A percentile compares a stretch with the other conserved stretches of the same genome.
phyloP scores from a whole-genome alignment of 2,329 filamentous ascomycete genomes.

The Colletotrichum spaethianum region DNA sequence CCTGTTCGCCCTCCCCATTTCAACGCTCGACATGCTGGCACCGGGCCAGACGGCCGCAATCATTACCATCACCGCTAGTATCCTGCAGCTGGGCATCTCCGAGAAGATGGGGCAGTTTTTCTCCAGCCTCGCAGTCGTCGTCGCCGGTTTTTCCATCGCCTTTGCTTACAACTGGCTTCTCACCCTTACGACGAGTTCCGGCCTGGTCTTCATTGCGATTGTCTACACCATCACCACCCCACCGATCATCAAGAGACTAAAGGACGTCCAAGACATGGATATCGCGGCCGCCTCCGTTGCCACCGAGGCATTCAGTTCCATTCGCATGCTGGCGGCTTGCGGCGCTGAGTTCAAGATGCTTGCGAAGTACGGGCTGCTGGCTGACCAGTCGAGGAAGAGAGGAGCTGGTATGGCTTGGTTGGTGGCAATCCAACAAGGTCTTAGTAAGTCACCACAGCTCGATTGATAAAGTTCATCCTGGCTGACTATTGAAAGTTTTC shows the following conservation, averaged over 20 bases:
- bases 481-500: constrained; percentile 38
- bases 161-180: constrained; percentile 67
- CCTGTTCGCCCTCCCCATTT: constrained; percentile 64
- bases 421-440: constrained; percentile 45
- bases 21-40: constrained; percentile 63
- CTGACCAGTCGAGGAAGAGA: constrained; percentile 52
- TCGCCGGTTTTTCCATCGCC: constrained; percentile 64
- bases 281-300: constrained; percentile 54
- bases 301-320: constrained; percentile 56
- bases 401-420: constrained; percentile 46
- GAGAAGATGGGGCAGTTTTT: constrained; percentile 63
- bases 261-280: constrained; percentile 54
- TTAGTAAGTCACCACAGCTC: constrained; percentile 41
- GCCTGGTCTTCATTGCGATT: constrained; percentile 58
- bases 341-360: constrained; percentile 55
- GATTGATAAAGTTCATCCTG: background rate
- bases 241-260: constrained; percentile 50
- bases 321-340: constrained; percentile 60
- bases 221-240: constrained; percentile 51
- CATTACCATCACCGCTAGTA: constrained; percentile 67
- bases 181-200: constrained; percentile 63
- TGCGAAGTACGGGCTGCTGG: constrained; percentile 52
- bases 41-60: constrained; percentile 65
- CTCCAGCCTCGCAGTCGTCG: constrained; percentile 56
- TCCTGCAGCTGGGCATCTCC: constrained; percentile 68